A percentile compares a stretch with the other conserved stretches of the same genome.
Conservation (phyloP, 176 grass and related monocot genomes). For the Musa itinerans region DNA sequence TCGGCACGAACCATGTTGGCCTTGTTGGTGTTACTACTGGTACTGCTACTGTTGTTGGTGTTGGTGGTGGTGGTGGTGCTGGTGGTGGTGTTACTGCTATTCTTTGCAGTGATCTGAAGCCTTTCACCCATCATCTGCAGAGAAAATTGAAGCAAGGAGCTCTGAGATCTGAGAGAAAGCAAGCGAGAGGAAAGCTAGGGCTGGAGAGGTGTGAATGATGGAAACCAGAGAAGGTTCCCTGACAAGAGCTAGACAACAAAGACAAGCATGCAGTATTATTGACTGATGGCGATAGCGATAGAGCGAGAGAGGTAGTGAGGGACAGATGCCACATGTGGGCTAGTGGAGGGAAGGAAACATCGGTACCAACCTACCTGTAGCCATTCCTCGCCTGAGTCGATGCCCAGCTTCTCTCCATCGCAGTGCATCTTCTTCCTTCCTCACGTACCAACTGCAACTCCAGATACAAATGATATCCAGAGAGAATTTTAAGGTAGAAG, state of each 20-base stretch:
- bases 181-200: background rate
- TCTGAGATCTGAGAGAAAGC: background rate
- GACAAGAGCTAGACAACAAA: slow-evolving; percentile 17
- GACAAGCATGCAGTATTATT: slow-evolving; percentile 18
- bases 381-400: background rate
- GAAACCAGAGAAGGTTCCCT: slow-evolving; percentile 8
- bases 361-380: background rate
- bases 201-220: background rate
- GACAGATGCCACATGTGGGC: slow-evolving; percentile 4
- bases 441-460: background rate
- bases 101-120: background rate
- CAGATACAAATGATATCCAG: background rate
- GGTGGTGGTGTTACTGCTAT: background rate
- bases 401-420: background rate
- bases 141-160: background rate
- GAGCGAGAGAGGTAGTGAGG: background rate
- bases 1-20: background rate
- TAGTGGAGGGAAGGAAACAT: background rate
- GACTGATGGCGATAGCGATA: background rate
- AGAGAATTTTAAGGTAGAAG: no score
- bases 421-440: background rate
- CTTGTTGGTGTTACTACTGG: no score
- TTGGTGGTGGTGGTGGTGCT: background rate
- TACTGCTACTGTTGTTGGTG: background rate
- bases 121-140: slow-evolving; percentile 12